Base-by-base conservation (phyloP, 768 basidiomycete species). In the Leccinum arenicola region DNA sequence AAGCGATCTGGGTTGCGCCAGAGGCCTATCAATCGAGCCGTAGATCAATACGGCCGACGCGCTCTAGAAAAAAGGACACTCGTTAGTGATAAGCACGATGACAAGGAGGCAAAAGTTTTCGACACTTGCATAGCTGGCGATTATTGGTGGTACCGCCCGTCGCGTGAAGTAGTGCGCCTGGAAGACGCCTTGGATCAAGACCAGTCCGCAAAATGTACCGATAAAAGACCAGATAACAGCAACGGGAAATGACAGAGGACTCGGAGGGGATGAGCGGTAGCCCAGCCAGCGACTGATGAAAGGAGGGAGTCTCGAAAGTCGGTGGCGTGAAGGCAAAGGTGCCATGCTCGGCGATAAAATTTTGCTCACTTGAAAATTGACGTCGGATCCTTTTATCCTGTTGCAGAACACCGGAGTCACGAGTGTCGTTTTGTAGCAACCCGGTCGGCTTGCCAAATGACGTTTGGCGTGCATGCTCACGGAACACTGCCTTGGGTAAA, bases 1-100 rank as follows among this genome's bases (percentile, higher is more conserved):
- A 4, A 84, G 73, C 2, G 78, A 70, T 19, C 82, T 77, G 12
- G 84, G 83, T 68, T 85, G 83, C 0, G 82, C 80, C 40, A 84
- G 66, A 8, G 83, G 82, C 4, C 76, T 73, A 15, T 85, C 82
- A 47, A 84, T 76, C 2, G 78, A 75, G 17, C 81, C 83, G 58
- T 83, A 84, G 31, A 82, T 76, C 48, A 85, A 73, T 9, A 84
- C 79, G 6, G 84, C 83, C 11, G 80, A 80, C 23, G 82, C 82
- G 21, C 80, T 83, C 84, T 84, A 64, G 25, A 12, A 19, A 36
- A 40, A 40, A n/a, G 50, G 35, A 55, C 6, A n/a, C n/a, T 48
- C 36, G 53, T 56, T 17, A 8, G 45, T 47, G 17, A 54, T 54
- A 19, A 25, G 17, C 17, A n/a, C 19, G 27, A 49, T 31, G 55